Percentiles rank a stretch among this genome's conserved stretches.
These are phyloP conservation scores for Plasmopara muralis DNA, from an alignment of 352 stramenopile species.

Conservation along the genomic window DNA sequence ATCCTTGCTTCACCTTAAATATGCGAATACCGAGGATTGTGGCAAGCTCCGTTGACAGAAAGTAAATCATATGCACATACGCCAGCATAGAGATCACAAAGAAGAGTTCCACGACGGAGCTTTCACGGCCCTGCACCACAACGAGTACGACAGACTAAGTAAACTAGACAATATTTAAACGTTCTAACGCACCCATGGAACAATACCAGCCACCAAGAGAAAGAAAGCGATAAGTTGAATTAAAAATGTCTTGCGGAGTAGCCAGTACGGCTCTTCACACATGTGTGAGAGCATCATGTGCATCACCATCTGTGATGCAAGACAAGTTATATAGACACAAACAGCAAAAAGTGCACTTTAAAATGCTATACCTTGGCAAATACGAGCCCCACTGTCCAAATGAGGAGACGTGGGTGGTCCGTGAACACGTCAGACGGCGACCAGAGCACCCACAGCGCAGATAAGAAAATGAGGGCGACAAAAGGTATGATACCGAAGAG, in stretches of 20 bases:
- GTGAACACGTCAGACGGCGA: conserved; percentile 79
- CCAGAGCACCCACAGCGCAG: conserved; percentile 68
- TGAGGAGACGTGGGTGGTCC: conserved; percentile 76
- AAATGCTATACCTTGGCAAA: conserved; percentile 59
- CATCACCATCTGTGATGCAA: conserved; percentile 71
- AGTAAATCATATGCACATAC: conserved; percentile 84
- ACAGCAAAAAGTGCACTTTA: neutral
- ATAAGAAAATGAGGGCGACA: conserved; percentile 53
- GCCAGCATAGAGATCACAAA: conserved; percentile 61
- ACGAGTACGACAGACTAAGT: neutral
- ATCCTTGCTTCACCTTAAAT: conserved; percentile 73
- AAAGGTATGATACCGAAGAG: conserved; percentile 64
- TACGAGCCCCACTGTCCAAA: conserved; percentile 77
- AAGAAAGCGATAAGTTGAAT: conserved; percentile 55
- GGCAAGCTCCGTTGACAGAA: conserved; percentile 63
- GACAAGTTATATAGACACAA: neutral
- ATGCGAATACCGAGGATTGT: conserved; percentile 73
- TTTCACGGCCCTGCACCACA: conserved; percentile 53
- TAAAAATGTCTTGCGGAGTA: conserved; percentile 77
- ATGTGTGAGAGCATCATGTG: conserved; percentile 87
- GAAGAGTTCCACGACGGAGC: conserved; percentile 64
- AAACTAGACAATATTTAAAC: conserved; percentile 5
- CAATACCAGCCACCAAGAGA: conserved; percentile 61
- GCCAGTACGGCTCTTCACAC: conserved; percentile 80
- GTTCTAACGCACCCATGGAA: conserved; percentile 52